phyloP scores from a whole-genome alignment of 2,329 filamentous ascomycete species.

The Scedosporium boydii region DNA sequence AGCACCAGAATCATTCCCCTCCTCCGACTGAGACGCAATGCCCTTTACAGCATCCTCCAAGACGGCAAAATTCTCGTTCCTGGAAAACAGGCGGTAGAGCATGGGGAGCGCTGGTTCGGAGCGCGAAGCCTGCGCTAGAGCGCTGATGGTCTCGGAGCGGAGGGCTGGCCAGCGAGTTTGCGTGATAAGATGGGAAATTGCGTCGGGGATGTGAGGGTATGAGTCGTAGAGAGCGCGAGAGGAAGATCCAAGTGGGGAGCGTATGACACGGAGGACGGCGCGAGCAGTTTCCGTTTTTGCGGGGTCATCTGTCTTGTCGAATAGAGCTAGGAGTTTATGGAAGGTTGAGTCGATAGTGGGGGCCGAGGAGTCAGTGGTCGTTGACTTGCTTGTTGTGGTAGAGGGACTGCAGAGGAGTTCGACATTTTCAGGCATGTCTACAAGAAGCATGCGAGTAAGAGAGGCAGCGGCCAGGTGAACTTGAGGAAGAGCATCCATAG shows the following conservation, averaged over 20 bases:
- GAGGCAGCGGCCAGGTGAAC: conserved; percentile 52
- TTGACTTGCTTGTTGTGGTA: conserved; percentile 19
- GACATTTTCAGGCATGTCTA: conserved; percentile 43
- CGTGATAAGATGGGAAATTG: conserved; percentile 41
- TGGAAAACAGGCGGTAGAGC: conserved; percentile 32
- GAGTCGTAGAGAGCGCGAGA: conserved; percentile 28
- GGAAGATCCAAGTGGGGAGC: conserved; percentile 29
- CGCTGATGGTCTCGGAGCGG: conserved; percentile 52
- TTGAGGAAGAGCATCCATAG: conserved; percentile 39
- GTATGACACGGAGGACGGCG: conserved; percentile 41
- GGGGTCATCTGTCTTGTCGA: conserved; percentile 25
- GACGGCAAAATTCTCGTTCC: conserved; percentile 30
- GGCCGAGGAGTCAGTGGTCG: neutral
- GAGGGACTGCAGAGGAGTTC: conserved; percentile 33
- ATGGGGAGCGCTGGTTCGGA: conserved; percentile 37
- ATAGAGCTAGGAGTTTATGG: conserved; percentile 26
- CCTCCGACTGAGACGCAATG: conserved; percentile 11
- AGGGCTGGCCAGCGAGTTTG: conserved; percentile 51
- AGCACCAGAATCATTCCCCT: conserved; percentile 8
- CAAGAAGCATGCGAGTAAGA: conserved; percentile 45
- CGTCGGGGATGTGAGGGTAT: conserved; percentile 29
- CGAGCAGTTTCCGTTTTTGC: conserved; percentile 52
- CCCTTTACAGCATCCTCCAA: conserved; percentile 42
- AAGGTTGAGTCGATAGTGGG: neutral
- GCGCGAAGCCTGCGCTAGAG: conserved; percentile 50